A percentile compares a stretch with the other conserved stretches of the same genome.
phyloP scores from a whole-genome alignment of 352 stramenopile species.

The Globisporangium sylvaticum region DNA sequence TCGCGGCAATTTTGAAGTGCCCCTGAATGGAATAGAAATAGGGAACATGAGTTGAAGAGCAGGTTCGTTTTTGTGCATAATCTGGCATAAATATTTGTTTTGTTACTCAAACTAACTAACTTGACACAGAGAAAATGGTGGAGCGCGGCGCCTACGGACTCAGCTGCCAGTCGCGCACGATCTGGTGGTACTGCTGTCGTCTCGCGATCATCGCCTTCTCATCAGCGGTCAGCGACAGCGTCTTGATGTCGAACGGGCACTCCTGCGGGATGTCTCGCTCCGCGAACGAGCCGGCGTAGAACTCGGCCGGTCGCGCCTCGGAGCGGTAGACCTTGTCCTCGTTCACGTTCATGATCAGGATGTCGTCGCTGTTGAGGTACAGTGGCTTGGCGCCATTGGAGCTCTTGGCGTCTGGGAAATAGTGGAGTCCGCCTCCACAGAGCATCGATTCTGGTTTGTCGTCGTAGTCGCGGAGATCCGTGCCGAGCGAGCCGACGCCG shows the following conservation, averaged over 20 bases:
- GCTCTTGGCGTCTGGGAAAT: constrained; percentile 31
- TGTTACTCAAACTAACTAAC: not conserved
- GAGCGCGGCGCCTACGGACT: not conserved
- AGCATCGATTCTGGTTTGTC: constrained; percentile 30
- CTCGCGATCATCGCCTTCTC: constrained; percentile 38
- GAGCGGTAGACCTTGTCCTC: constrained; percentile 48
- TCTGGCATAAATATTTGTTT: not conserved
- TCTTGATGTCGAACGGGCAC: constrained; percentile 53
- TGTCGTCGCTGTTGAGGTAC: constrained; percentile 72
- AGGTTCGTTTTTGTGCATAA: not conserved
- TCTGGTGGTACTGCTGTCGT: constrained; percentile 46
- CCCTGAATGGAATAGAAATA: no score
- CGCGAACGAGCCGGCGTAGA: constrained; percentile 45
- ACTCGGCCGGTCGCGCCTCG: constrained; percentile 37
- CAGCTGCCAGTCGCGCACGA: constrained; percentile 25
- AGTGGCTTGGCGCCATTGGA: constrained; percentile 21
- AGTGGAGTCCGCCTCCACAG: constrained; percentile 58
- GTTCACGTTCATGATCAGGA: constrained; percentile 39
- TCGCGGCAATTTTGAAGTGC: no score
- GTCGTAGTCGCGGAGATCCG: constrained; percentile 29
- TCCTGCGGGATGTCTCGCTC: constrained; percentile 39
- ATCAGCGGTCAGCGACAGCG: constrained; percentile 28
- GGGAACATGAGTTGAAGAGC: not conserved
- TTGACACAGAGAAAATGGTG: not conserved
- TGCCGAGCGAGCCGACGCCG: constrained; percentile 48